Evolutionary conservation across 2,329 filamentous ascomycete genomes (phyloP), one percentile per base, ranked within the genome.

Genomic region (Fusarium sp.): DNA sequence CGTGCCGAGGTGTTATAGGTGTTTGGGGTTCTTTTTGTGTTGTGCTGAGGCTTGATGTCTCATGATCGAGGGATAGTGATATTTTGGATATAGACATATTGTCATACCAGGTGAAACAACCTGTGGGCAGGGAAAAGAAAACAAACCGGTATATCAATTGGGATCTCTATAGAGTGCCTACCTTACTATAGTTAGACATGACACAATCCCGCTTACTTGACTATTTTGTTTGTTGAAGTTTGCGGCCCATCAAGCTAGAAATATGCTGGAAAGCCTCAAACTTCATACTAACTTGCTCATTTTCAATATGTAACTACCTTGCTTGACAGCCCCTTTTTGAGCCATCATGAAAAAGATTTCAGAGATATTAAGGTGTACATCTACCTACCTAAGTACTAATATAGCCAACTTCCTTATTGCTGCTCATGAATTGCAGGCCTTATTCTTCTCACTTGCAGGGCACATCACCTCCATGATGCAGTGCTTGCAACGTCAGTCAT

Each of bases 1-100:
- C 45, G 66, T 65, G 64, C 51, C 67, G 66, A 63, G 74, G 75
- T 69, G 75, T 67, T 75, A 74, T 51, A 50, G 75, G 75, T 74
- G 75, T 77, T 77, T 52, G 69, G 73, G 61, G 64, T 77, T 67
- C 48, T 61, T 65, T 68, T 67, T 66, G 62, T 56, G 72, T 45
- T 62, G 65, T 41, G 64, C 55, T 18, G 32, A 68, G 64, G 52
- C 59, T 75, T 58, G 60, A 55, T 65, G 59, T 54, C 47, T 55
- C 39, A 26, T 51, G 44, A 44, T 68, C 30, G 38, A 48, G 60
- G 63, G 52, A 63, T 62, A 22, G 61, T 62, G 67, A 70, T 55
- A 58, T 36, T 47, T 47, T 39, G 50, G 32, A 48, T 48, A 62
- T 59, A 62, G 62, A 62, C 52, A 41, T 24, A 32, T 42, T 51